Percentiles rank a stretch among this genome's conserved stretches.
Conservation (phyloP, 2,329 filamentous ascomycete genomes). For the Byssoonygena ceratinophila region DNA sequence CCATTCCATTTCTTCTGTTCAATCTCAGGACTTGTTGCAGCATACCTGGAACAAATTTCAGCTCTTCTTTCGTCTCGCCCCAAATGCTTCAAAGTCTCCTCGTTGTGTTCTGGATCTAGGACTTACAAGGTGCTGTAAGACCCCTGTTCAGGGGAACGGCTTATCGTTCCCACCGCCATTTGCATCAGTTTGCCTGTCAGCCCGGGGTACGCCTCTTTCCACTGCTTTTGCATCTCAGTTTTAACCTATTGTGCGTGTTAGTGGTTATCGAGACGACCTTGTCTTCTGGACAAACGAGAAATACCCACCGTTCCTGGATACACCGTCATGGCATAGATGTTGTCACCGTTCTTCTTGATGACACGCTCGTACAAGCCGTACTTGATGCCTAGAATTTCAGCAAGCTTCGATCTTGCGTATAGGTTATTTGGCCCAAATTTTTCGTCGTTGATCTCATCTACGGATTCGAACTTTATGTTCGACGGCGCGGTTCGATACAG, state of each 20-base stretch:
- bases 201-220: constrained; percentile 39
- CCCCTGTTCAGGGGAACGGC: constrained; percentile 35
- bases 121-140: constrained; percentile 37
- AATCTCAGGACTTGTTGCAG: constrained; percentile 34
- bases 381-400: constrained; percentile 37
- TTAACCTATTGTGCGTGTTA: constrained; percentile 29
- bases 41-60: constrained; percentile 16
- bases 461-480: constrained; percentile 29
- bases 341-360: constrained; percentile 35
- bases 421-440: constrained; percentile 27
- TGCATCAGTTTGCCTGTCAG: constrained; percentile 33
- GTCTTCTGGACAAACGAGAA: not conserved
- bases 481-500: constrained; percentile 34
- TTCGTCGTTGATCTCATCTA: constrained; percentile 37
- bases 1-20: constrained; percentile 38
- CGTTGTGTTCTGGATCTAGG: too few species aligned
- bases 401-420: constrained; percentile 37
- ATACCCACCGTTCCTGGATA: constrained; percentile 33
- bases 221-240: constrained; percentile 39
- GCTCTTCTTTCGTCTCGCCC: not conserved
- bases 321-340: constrained; percentile 34
- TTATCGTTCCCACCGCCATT: constrained; percentile 27
- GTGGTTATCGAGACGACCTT: not conserved
- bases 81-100: too few species aligned
- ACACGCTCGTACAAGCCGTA: constrained; percentile 35